These are phyloP conservation scores for Huntiella decipiens DNA, from an alignment of 2,329 filamentous ascomycete genomes.

Conservation along the genomic window DNA sequence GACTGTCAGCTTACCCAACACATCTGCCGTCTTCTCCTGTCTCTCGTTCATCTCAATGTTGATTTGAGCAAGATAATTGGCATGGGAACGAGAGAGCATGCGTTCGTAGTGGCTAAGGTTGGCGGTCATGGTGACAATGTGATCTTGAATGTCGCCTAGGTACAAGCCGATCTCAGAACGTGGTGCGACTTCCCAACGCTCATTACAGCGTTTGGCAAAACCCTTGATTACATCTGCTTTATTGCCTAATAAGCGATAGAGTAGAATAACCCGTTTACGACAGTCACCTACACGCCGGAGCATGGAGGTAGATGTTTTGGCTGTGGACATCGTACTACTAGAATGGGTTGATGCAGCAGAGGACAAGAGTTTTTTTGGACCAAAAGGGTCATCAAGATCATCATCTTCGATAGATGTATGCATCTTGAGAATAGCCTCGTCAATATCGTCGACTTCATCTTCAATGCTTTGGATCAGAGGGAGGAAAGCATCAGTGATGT, in stretches of 20 bases:
- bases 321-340: slow-evolving; percentile 12
- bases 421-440: slow-evolving; percentile 71
- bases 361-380: slow-evolving; percentile 10
- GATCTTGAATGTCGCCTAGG: slow-evolving; percentile 93
- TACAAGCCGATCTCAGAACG: slow-evolving; percentile 94
- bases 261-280: slow-evolving; percentile 89
- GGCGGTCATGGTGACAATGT: slow-evolving; percentile 96
- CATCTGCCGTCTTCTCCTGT: slow-evolving; percentile 86
- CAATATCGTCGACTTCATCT: slow-evolving; percentile 91
- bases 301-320: slow-evolving; percentile 54
- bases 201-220: slow-evolving; percentile 94
- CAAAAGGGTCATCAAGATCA: not conserved
- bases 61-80: slow-evolving; percentile 97
- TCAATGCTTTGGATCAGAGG: slow-evolving; percentile 86
- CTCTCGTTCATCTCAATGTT: slow-evolving; percentile 98
- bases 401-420: slow-evolving; percentile 33
- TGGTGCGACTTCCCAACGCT: slow-evolving; percentile 92
- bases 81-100: slow-evolving; percentile 76
- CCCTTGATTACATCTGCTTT: slow-evolving; percentile 99
- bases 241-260: slow-evolving; percentile 83
- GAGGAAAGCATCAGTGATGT: slow-evolving; percentile 91
- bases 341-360: slow-evolving; percentile 23
- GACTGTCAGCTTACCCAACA: slow-evolving; percentile 85
- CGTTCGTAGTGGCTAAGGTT: slow-evolving; percentile 93
- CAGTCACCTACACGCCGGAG: slow-evolving; percentile 81